Conservation (phyloP, 495 filamentous ascomycete genomes). For the Podospora pseudopauciseta region DNA sequence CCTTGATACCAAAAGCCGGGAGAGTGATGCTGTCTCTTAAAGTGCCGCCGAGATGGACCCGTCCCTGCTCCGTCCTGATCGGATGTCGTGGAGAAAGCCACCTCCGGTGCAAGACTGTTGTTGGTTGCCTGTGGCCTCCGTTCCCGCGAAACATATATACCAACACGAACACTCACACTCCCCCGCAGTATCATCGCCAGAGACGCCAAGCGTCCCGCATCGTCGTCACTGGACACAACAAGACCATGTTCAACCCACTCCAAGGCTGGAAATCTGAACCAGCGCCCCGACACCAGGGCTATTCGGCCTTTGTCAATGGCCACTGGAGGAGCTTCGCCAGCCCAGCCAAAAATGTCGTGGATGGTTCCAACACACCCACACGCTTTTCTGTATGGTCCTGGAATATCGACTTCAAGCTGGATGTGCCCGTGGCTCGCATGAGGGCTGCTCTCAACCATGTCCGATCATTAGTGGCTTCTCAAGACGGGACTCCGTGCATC, state of each 20-base stretch:
- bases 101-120: neutral
- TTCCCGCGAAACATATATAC: neutral
- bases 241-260: neutral
- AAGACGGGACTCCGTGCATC: constrained; percentile 28
- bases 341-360: neutral
- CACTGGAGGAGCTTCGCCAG: neutral
- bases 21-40: neutral
- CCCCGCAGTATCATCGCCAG: neutral
- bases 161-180: neutral
- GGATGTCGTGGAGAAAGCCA: neutral
- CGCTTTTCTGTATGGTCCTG: constrained; percentile 33
- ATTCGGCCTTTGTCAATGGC: neutral
- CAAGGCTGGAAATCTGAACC: neutral
- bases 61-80: neutral
- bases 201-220: too few relatives aligned
- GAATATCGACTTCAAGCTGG: constrained; percentile 53
- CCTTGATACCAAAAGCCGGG: neutral
- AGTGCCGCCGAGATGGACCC: neutral
- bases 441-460: constrained; percentile 42
- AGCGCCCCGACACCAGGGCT: constrained; percentile 17
- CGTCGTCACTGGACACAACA: neutral
- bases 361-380: neutral
- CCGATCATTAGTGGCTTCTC: constrained; percentile 19
- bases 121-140: neutral
- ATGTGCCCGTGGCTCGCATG: constrained; percentile 40